These are phyloP conservation scores for Penicillium manginii DNA, from an alignment of 495 filamentous ascomycete genomes.

Conservation along the genomic window DNA sequence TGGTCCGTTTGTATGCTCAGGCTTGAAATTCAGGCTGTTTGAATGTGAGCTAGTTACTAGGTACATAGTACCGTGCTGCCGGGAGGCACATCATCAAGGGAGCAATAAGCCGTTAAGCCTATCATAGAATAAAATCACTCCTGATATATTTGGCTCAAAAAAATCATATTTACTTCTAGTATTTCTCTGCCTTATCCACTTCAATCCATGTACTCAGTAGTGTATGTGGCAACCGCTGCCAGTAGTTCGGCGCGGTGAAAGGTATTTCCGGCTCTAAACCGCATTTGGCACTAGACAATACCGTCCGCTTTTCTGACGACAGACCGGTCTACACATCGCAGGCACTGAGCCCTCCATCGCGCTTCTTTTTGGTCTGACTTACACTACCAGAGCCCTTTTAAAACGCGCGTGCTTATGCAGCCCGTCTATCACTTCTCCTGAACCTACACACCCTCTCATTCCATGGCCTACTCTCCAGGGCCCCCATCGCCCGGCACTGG, in stretches of 20 bases:
- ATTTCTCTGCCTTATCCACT: too few relatives aligned
- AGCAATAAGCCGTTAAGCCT: background rate
- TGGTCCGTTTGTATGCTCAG: background rate
- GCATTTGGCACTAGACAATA: slow-evolving; percentile 23
- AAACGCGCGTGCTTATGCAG: slow-evolving; percentile 15
- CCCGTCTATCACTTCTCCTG: slow-evolving; percentile 8
- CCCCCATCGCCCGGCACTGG: slow-evolving; percentile 38
- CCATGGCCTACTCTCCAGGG: slow-evolving; percentile 44
- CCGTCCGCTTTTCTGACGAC: slow-evolving; percentile 33
- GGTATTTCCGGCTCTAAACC: slow-evolving; percentile 28
- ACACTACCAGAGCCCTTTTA: background rate
- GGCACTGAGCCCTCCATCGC: background rate
- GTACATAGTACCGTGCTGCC: background rate
- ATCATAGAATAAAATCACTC: too few relatives aligned
- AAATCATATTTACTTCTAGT: background rate
- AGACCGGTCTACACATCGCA: slow-evolving; percentile 2
- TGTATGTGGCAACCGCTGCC: background rate
- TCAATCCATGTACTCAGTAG: too few relatives aligned
- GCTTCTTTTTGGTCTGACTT: slow-evolving; percentile 2
- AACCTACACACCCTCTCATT: slow-evolving; percentile 9
- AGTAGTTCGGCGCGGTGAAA: slow-evolving; percentile 31
- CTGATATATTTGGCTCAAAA: background rate
- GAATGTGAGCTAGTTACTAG: too few relatives aligned
- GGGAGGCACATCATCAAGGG: background rate
- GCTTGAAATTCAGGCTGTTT: background rate